These are phyloP conservation scores for Ajuga chamaepitys DNA, from an alignment of 257 asterid species.

Conservation along the genomic window DNA sequence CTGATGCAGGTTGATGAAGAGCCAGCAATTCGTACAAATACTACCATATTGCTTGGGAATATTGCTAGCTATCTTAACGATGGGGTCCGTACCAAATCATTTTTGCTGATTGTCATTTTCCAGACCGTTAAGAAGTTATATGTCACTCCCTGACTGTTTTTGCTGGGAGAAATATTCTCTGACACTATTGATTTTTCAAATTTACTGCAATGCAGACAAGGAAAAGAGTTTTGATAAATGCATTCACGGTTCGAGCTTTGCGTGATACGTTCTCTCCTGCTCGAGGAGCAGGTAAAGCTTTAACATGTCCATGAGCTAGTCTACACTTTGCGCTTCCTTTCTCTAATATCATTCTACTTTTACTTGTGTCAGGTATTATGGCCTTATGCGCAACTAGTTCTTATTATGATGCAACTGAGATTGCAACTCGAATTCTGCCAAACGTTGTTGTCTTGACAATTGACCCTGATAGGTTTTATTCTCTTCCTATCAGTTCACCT, in stretches of 20 bases:
- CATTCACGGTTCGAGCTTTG: slow-evolving; percentile 93
- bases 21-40: slow-evolving; percentile 94
- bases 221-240: slow-evolving; percentile 94
- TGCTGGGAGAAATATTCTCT: slow-evolving; percentile 6
- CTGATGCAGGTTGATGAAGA: slow-evolving; percentile 87
- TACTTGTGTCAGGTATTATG: slow-evolving; percentile 68
- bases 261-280: slow-evolving; percentile 98
- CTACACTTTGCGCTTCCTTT: too few relatives aligned
- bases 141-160: slow-evolving; percentile 2
- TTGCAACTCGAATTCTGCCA: slow-evolving; percentile 89
- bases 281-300: slow-evolving; percentile 85
- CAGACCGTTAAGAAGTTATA: slow-evolving; percentile 13
- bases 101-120: slow-evolving; percentile 8
- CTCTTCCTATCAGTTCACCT: slow-evolving; percentile 8
- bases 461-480: slow-evolving; percentile 87
- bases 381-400: slow-evolving; percentile 91
- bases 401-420: slow-evolving; percentile 85
- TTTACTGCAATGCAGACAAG: slow-evolving; percentile 58
- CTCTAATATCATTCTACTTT: slow-evolving; percentile 7
- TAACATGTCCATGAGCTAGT: slow-evolving; percentile 16
- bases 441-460: slow-evolving; percentile 79
- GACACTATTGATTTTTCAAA: slow-evolving; percentile 5
- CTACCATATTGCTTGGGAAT: slow-evolving; percentile 96
- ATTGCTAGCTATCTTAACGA: slow-evolving; percentile 90
- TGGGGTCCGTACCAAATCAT: slow-evolving; percentile 62